Conservation (phyloP, 495 filamentous ascomycete genomes). For the Tuber aestivum region DNA sequence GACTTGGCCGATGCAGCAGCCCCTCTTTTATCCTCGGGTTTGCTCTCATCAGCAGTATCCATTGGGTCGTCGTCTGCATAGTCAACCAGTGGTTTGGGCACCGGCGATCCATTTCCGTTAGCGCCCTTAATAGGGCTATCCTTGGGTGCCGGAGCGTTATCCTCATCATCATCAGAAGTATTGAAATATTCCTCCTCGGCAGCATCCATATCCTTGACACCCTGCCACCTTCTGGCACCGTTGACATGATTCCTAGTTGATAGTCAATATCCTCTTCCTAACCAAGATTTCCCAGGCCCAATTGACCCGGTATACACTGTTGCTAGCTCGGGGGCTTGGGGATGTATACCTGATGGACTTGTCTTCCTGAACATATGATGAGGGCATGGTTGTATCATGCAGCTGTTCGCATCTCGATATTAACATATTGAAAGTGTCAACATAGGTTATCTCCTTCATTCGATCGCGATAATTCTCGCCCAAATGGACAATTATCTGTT, state of each 20-base stretch:
- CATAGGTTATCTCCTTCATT: slow-evolving; percentile 70
- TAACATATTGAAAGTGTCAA: slow-evolving; percentile 75
- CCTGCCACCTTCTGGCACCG: slow-evolving; percentile 63
- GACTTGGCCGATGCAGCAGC: slow-evolving; percentile 9
- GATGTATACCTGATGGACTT: slow-evolving; percentile 8
- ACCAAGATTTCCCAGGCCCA: neutral
- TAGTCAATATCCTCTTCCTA: neutral
- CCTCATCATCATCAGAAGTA: slow-evolving; percentile 65
- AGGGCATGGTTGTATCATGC: slow-evolving; percentile 41
- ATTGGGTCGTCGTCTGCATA: slow-evolving; percentile 83
- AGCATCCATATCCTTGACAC: slow-evolving; percentile 74
- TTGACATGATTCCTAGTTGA: slow-evolving; percentile 52
- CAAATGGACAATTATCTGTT: slow-evolving; percentile 72
- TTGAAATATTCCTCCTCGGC: slow-evolving; percentile 94
- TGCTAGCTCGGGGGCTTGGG: neutral
- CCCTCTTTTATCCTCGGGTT: slow-evolving; percentile 46
- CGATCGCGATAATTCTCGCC: slow-evolving; percentile 85
- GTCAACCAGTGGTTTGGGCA: slow-evolving; percentile 67
- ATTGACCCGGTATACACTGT: neutral
- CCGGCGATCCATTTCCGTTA: slow-evolving; percentile 51
- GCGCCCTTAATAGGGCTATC: slow-evolving; percentile 31
- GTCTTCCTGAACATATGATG: slow-evolving; percentile 51
- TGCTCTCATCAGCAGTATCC: slow-evolving; percentile 53
- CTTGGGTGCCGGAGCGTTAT: slow-evolving; percentile 30
- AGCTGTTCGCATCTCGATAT: slow-evolving; percentile 71